phyloP scores from a whole-genome alignment of 345 rosid species.

The Hypericum androsaemum region DNA sequence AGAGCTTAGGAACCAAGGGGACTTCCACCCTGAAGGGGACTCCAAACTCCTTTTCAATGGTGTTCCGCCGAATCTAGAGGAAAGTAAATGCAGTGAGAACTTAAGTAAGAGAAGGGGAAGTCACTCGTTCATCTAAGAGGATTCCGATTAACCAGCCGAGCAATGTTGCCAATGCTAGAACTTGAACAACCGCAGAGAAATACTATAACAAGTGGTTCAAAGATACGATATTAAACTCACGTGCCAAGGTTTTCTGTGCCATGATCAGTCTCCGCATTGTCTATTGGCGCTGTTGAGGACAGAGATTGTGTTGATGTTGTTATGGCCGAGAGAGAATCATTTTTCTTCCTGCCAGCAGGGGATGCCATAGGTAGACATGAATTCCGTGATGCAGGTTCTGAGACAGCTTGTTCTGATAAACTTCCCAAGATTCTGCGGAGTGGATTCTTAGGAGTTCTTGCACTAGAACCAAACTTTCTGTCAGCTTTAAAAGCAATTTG shows the following conservation, averaged over 20 bases:
- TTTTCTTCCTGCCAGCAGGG: constrained; percentile 41
- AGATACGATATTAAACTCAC: constrained; percentile 32
- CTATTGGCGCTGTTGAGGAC: constrained; percentile 35
- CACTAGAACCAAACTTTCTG: constrained; percentile 26
- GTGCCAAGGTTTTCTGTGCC: constrained; percentile 46
- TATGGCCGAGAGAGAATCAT: constrained; percentile 32
- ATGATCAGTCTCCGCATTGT: constrained; percentile 29
- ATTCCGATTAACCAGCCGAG: too few relatives aligned
- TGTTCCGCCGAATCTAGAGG: constrained; percentile 72
- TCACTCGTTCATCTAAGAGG: background rate
- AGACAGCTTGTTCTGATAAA: constrained; percentile 28
- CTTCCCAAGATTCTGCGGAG: constrained; percentile 29
- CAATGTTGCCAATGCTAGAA: too few relatives aligned
- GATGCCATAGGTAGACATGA: constrained; percentile 35
- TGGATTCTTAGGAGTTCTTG: constrained; percentile 43
- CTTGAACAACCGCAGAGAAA: background rate
- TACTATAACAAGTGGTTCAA: background rate
- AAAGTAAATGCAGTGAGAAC: background rate
- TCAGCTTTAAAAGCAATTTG: constrained; percentile 36
- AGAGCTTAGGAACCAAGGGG: constrained; percentile 84
- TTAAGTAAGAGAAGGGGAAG: background rate
- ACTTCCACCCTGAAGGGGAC: constrained; percentile 98
- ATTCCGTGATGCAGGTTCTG: constrained; percentile 39
- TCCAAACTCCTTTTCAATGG: constrained; percentile 78
- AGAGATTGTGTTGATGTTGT: constrained; percentile 20